A percentile compares a stretch with the other conserved stretches of the same genome.
These are phyloP conservation scores for Epichloe baconii DNA, from an alignment of 2,329 filamentous ascomycete species.

Conservation along the genomic window DNA sequence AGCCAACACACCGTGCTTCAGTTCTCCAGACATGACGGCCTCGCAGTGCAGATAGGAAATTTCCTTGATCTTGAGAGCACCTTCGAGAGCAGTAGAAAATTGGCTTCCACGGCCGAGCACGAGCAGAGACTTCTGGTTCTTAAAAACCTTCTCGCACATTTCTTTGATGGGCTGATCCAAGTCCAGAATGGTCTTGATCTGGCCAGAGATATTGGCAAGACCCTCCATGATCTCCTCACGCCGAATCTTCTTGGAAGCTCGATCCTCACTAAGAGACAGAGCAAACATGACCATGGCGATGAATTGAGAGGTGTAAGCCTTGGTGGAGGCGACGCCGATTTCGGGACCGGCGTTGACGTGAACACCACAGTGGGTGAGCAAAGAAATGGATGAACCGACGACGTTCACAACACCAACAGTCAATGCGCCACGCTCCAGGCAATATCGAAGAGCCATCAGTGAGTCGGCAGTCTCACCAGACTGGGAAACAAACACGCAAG, in stretches of 20 bases:
- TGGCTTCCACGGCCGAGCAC: conserved; percentile 91
- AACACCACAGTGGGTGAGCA: conserved; percentile 98
- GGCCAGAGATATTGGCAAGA: conserved; percentile 70
- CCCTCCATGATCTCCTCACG: conserved; percentile 95
- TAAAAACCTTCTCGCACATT: conserved; percentile 82
- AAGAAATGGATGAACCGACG: conserved; percentile 94
- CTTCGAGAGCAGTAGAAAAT: conserved; percentile 93
- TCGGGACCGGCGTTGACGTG: conserved; percentile 98
- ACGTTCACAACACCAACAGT: conserved; percentile 98
- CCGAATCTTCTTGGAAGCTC: conserved; percentile 82
- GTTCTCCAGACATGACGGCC: conserved; percentile 98
- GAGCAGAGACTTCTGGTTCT: conserved; percentile 92
- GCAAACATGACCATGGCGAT: conserved; percentile 99
- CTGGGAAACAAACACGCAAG: conserved; percentile 96
- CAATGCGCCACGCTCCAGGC: conserved; percentile 89
- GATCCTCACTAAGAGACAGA: conserved; percentile 88
- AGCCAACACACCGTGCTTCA: conserved; percentile 96
- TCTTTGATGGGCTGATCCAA: conserved; percentile 91
- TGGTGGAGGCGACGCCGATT: conserved; percentile 97
- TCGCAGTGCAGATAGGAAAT: conserved; percentile 99
- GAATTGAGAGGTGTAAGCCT: conserved; percentile 98
- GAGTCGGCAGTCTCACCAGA: conserved; percentile 98
- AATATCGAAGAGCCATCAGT: conserved; percentile 92
- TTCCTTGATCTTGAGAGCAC: conserved; percentile 98
- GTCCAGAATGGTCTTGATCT: conserved; percentile 85